phyloP scores from a whole-genome alignment of 345 rosid species.

The sweet orange (Citrus sinensis) region DVS_A1.0 CM039163.1:7511501-7512000 shows the following conservation, averaged over 20 bases:
- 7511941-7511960: constrained; percentile 57
- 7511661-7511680: neutral
- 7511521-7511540: neutral
- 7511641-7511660: neutral
- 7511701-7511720: neutral
- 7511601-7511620: neutral
- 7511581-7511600: neutral
- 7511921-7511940: constrained; percentile 54
- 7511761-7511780: neutral
- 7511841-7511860: neutral
- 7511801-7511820: neutral
- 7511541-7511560: neutral
- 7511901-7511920: constrained; percentile 53
- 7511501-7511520: neutral
- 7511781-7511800: neutral
- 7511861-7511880: neutral
- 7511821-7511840: neutral
- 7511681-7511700: too few species aligned
- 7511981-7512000: constrained; percentile 68
- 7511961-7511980: constrained; percentile 64
- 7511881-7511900: constrained; percentile 62
- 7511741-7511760: too few species aligned
- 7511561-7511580: neutral
- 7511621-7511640: neutral
- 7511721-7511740: neutral